Evolutionary conservation across 257 asterid species (phyloP), one percentile per base, ranked within the genome.

Genomic region (Fraxinus quadrangulata): DNA sequence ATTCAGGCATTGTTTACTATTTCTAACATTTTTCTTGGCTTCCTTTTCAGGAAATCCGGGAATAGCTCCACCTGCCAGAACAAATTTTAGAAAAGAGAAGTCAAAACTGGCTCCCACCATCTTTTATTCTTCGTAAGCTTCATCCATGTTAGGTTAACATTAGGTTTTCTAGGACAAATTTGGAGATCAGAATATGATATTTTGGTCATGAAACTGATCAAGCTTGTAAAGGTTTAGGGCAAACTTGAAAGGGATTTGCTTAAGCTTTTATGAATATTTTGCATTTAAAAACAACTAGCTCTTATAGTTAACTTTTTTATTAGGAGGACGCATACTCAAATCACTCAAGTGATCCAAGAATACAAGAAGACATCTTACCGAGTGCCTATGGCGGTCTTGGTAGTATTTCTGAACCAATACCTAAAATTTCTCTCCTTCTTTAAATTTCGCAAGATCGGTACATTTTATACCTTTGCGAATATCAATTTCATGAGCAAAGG

Each of bases 281-380:
- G 36, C 65, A 65, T 78, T 23, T 54, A 28, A n/a, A 74, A 79
- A 56, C 45, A 73, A 17, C 66, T 80, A 69, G 63, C 79, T 45
- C 65, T 54, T 26, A 13, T 49, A 73, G 14, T 40, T 80, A 13
- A 71, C 45, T 81, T 74, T 78, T 75, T 75, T 72, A 66, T 78
- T 67, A 96, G 99, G 97, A 89, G 99, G 85, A 96, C 99, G 2
- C 99, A 96, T 82, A 14, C 94, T 3, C 99, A 96, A 87, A 87
- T 96, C 81, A 80, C 87, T 74, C 99, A 96, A 87, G 99, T 92
- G 82, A 87, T 92, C 40, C 86, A 94, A 49, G 99, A 96, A 83
- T 96, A 90, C 91, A 90, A 79, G 84, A 93, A 88, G 83, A 96
- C 98, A 74, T 37, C 93, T 23, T 93, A 96, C 79, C 88, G 98